Percentiles rank a stretch among this genome's conserved stretches.
phyloP scores from a whole-genome alignment of 139 green algal species.

The Edaphochlamys debaryana region DNA sequence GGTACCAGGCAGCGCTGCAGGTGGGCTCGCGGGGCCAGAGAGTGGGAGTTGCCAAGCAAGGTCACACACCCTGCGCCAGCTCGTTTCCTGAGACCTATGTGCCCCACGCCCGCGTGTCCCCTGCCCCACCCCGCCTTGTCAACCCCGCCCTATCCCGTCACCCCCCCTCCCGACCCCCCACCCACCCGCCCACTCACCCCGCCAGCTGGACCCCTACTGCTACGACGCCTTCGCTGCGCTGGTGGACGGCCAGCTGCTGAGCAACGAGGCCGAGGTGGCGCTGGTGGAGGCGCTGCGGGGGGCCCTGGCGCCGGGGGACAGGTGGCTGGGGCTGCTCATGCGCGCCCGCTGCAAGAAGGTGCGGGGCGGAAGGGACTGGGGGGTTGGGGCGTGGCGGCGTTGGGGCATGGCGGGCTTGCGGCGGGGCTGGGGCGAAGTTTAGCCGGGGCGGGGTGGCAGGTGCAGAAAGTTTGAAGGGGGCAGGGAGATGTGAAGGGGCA shows the following conservation, averaged over 20 bases:
- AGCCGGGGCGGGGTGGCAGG: not conserved
- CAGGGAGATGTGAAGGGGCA: too few relatives aligned
- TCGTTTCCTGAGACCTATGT: too few relatives aligned
- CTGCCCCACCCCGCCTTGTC: not conserved
- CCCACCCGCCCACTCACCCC: too few relatives aligned
- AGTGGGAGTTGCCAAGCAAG: too few relatives aligned
- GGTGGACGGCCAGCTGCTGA: slow-evolving; percentile 92
- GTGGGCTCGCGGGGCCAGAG: not conserved
- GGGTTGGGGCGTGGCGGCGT: not conserved
- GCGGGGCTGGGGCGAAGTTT: not conserved
- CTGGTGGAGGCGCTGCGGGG: slow-evolving; percentile 66
- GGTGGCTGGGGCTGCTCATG: slow-evolving; percentile 89
- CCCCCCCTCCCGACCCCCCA: too few relatives aligned
- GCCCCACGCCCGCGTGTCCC: too few relatives aligned
- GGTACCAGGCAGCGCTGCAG: slow-evolving; percentile 73
- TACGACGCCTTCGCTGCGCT: slow-evolving; percentile 92
- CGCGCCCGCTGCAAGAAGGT: slow-evolving; percentile 72
- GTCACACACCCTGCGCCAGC: too few relatives aligned
- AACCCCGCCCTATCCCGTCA: not conserved
- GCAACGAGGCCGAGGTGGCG: slow-evolving; percentile 77
- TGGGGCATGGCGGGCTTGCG: not conserved
- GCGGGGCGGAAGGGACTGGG: not conserved
- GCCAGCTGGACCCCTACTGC: slow-evolving; percentile 86
- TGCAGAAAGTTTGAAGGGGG: too few relatives aligned
- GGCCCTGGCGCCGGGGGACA: slow-evolving; percentile 42